Base-by-base conservation (phyloP, 1,284 basidiomycete genomes). In the Wolfiporia cocos region DNA sequence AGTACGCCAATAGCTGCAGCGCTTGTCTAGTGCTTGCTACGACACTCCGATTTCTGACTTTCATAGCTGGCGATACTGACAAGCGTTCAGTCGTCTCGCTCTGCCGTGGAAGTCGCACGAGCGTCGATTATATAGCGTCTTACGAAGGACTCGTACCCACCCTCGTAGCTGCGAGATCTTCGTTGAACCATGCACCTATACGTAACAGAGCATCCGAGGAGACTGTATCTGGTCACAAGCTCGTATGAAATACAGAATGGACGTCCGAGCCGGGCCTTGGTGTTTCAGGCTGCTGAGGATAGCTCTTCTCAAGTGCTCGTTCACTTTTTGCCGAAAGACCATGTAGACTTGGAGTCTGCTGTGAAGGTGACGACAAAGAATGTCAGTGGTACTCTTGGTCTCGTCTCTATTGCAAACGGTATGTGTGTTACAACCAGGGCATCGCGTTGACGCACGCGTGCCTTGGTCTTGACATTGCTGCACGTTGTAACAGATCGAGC, bases 321-420 rank as follows among this genome's bases (percentile, higher is more conserved):
- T 12, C 91, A 94, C 62, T 90, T 93, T 55, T 61, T 93, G 4
- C 77, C 75, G 0, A 78, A 81, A 48, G 69, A 78, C 38, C 74
- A 89, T 52, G 74, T 93, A 21, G 81, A 92, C 54, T 68, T 88
- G 26, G 56, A 66, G 10, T 75, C 71, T 45, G 67, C 84, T 11
- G 66, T 82, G 43, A 76, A 73, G 44, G 61, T 88, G 37, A 85
- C 78, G 29, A 80, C 67, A 32, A 71, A 80, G 50, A 67, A 73
- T 20, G 78, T 92, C 6, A 86, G 86, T 57, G 92, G 92, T 26
- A 91, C 90, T 49, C 64, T 94, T 41, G 92, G 92, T 2, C 64
- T 88, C 41, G 83, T 88, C 41, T 78, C 75, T 12, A 67, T 88
- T 17, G 76, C 80, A 33, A 76, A 76, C 54, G 84, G 84, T 79